A percentile compares a stretch with the other conserved stretches of the same genome.
Evolutionary conservation across 805 yeast genomes (phyloP).

Genomic region (Tetrapisispora iriomotensis): DNA sequence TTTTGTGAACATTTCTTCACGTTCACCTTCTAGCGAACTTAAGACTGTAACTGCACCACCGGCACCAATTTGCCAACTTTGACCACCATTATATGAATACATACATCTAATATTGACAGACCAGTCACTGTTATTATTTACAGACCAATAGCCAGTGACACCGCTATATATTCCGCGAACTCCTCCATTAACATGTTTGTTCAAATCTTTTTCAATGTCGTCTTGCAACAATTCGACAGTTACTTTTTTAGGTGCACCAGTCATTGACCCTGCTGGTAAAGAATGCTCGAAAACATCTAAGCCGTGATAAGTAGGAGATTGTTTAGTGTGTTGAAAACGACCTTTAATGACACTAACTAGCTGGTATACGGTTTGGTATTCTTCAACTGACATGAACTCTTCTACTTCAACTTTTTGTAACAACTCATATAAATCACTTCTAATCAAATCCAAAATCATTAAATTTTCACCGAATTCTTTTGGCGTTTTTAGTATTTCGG

Average conservation of each 20-base stretch:
- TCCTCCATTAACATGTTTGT: slow-evolving; percentile 22
- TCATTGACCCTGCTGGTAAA: slow-evolving; percentile 98
- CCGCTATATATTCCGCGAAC: slow-evolving; percentile 85
- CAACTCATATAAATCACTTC: slow-evolving; percentile 77
- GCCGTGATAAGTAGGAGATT: slow-evolving; percentile 41
- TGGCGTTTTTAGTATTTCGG: slow-evolving; percentile 59
- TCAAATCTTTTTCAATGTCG: slow-evolving; percentile 27
- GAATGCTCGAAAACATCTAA: slow-evolving; percentile 69
- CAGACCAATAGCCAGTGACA: slow-evolving; percentile 90
- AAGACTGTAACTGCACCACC: slow-evolving; percentile 96
- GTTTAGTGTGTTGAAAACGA: slow-evolving; percentile 6
- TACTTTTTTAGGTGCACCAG: slow-evolving; percentile 95
- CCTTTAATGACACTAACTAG: slow-evolving; percentile 86
- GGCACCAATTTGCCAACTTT: slow-evolving; percentile 82
- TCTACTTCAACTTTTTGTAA: slow-evolving; percentile 58
- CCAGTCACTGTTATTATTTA: slow-evolving; percentile 86
- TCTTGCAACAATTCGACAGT: slow-evolving; percentile 73
- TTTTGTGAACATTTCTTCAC: slow-evolving; percentile 84
- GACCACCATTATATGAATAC: slow-evolving; percentile 45
- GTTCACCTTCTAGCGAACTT: slow-evolving; percentile 74
- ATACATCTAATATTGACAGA: slow-evolving; percentile 86
- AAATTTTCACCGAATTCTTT: slow-evolving; percentile 93
- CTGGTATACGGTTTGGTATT: slow-evolving; percentile 83
- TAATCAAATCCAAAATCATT: slow-evolving; percentile 91
- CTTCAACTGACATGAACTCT: slow-evolving; percentile 84